These are phyloP conservation scores for Spinacia oleracea DNA, from an alignment of 179 eudicot genomes.

Conservation along the genomic window DNA sequence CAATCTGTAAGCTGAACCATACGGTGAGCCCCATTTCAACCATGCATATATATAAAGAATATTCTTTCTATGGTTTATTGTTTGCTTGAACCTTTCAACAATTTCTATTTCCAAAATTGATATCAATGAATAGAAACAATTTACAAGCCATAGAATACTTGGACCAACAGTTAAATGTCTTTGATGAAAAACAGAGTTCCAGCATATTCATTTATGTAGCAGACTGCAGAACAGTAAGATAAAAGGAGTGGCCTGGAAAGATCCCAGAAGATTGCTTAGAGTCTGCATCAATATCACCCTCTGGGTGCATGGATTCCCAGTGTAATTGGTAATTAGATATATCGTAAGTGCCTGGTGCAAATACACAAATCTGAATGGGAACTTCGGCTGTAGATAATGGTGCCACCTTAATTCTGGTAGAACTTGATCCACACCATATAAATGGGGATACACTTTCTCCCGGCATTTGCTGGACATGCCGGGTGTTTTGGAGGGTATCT, in stretches of 20 bases:
- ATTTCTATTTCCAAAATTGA: not conserved
- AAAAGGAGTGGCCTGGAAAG: conserved; percentile 69
- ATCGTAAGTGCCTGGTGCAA: conserved; percentile 84
- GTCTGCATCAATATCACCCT: conserved; percentile 27
- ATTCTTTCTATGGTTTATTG: not conserved
- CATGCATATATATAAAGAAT: too few relatives aligned
- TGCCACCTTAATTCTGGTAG: conserved; percentile 53
- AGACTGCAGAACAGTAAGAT: conserved; percentile 61
- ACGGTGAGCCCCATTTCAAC: too few relatives aligned
- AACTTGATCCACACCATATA: conserved; percentile 84
- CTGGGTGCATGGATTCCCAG: conserved; percentile 49
- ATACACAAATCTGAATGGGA: conserved; percentile 69
- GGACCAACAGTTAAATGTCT: not conserved
- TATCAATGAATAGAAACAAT: conserved; percentile 8
- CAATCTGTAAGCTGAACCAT: too few relatives aligned
- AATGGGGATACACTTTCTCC: conserved; percentile 61
- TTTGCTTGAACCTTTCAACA: not conserved
- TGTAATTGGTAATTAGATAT: conserved; percentile 64
- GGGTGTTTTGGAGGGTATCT: conserved; percentile 30
- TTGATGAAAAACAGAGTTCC: not conserved
- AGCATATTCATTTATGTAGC: conserved; percentile 29
- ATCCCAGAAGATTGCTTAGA: conserved; percentile 55
- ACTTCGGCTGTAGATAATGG: conserved; percentile 60
- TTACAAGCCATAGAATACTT: conserved; percentile 11
- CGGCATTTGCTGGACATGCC: conserved; percentile 28